Conservation (phyloP, 495 filamentous ascomycete species). For the Emericellopsis terricola region DNA sequence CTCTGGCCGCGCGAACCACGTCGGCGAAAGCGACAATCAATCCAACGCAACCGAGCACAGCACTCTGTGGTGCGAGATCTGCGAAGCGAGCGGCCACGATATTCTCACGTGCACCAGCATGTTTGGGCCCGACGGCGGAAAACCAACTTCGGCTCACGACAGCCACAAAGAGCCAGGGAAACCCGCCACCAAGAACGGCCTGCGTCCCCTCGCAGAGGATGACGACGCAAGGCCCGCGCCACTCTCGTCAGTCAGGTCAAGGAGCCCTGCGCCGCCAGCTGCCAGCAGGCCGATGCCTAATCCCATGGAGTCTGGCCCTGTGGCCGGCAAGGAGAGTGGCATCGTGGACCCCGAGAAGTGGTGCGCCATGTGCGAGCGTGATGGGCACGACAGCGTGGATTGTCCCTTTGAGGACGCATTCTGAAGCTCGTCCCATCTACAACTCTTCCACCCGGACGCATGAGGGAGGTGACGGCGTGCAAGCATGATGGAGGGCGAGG, state of each 20-base stretch:
- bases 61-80: conserved; percentile 85
- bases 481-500: conserved; percentile 1
- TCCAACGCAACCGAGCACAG: conserved; percentile 56
- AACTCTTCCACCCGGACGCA: neutral
- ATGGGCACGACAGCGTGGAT: conserved; percentile 89
- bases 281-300: conserved; percentile 29
- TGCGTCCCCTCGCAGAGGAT: conserved; percentile 8
- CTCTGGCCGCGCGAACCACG: conserved; percentile 25
- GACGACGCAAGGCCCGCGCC: conserved; percentile 29
- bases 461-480: neutral
- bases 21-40: conserved; percentile 57
- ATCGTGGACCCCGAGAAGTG: conserved; percentile 73
- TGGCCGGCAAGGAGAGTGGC: conserved; percentile 65
- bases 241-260: conserved; percentile 29
- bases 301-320: conserved; percentile 49
- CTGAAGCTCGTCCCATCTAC: conserved; percentile 7
- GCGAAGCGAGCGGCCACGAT: conserved; percentile 84
- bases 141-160: conserved; percentile 8
- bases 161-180: conserved; percentile 26
- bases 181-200: conserved; percentile 15
- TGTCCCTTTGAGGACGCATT: conserved; percentile 85
- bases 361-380: conserved; percentile 93
- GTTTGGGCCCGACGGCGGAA: conserved; percentile 32
- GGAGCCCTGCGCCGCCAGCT: conserved; percentile 7
- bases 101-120: conserved; percentile 86